These are phyloP conservation scores for Fragaria ananassa DNA, from an alignment of 306 rosid genomes.

Conservation along the genomic window DNA sequence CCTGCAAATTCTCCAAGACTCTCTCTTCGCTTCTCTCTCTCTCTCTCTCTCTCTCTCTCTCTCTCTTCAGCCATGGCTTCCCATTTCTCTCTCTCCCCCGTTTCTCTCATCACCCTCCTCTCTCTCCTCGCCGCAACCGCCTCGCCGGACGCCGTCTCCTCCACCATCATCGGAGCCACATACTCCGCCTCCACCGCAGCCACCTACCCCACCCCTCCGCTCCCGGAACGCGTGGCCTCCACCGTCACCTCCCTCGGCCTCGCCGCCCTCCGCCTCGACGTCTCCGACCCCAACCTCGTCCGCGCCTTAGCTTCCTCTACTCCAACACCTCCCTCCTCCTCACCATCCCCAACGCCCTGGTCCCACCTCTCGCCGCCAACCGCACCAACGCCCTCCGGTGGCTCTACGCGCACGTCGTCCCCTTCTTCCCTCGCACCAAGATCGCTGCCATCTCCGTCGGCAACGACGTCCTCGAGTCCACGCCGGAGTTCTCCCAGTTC, in stretches of 20 bases:
- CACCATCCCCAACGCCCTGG: constrained; percentile 63
- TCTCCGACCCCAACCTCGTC: constrained; percentile 52
- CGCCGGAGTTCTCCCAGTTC: constrained; percentile 32
- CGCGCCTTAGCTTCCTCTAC: constrained; percentile 67
- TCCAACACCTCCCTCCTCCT: constrained; percentile 63
- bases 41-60: constrained; percentile 21
- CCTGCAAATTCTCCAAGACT: not conserved
- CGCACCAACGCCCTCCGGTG: constrained; percentile 62
- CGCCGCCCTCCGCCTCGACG: constrained; percentile 52
- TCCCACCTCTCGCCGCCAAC: constrained; percentile 55
- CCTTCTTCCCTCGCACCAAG: constrained; percentile 81
- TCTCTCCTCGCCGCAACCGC: constrained; percentile 25
- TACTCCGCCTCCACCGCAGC: constrained; percentile 28
- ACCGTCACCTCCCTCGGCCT: constrained; percentile 40
- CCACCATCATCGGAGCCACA: constrained; percentile 57
- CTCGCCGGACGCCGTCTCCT: constrained; percentile 39
- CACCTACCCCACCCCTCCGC: not conserved
- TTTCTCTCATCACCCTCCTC: constrained; percentile 34
- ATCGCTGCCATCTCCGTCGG: constrained; percentile 83
- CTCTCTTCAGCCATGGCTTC: constrained; percentile 14
- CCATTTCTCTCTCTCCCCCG: constrained; percentile 16
- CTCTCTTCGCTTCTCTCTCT: no score
- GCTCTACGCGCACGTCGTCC: constrained; percentile 65
- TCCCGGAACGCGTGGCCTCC: constrained; percentile 27
- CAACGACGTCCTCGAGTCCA: constrained; percentile 44